Percentiles rank a stretch among this genome's conserved stretches.
phyloP scores from a whole-genome alignment of 192 early-diverging fungal species.

The Linnemannia exigua region DNA sequence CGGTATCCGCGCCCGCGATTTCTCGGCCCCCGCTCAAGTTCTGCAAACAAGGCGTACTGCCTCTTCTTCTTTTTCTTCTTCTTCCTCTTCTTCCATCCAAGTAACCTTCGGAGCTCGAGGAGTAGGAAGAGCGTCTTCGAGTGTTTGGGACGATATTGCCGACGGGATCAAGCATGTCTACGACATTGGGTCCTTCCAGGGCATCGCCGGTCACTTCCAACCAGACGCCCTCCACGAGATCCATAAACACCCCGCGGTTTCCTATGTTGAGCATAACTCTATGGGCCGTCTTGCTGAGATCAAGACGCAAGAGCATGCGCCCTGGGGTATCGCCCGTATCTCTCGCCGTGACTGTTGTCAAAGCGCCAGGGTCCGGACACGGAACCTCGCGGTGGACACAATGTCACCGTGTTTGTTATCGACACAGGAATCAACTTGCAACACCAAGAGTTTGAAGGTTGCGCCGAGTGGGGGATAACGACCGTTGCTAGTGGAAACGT shows the following conservation, averaged over 20 bases:
- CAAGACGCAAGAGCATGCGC: conserved; percentile 69
- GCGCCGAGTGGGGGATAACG: conserved; percentile 60
- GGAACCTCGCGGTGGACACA: conserved; percentile 13
- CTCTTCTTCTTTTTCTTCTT: too few species aligned
- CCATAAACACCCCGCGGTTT: conserved; percentile 63
- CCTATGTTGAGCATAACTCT: conserved; percentile 76
- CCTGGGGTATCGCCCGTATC: conserved; percentile 89
- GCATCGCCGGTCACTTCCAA: conserved; percentile 32
- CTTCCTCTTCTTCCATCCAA: not conserved
- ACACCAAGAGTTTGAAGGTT: conserved; percentile 64
- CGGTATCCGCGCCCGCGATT: not conserved
- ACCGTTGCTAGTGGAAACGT: conserved; percentile 45
- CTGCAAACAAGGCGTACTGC: not conserved
- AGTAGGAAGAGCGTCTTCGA: too few species aligned
- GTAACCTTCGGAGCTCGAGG: not conserved
- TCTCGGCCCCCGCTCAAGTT: conserved; percentile 27
- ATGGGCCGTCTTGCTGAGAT: conserved; percentile 80
- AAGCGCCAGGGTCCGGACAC: conserved; percentile 55
- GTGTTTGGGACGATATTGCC: conserved; percentile 23
- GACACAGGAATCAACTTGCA: conserved; percentile 67
- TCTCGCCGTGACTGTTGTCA: conserved; percentile 53
- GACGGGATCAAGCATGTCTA: conserved; percentile 36
- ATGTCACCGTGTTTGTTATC: conserved; percentile 62
- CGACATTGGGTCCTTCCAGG: conserved; percentile 21
- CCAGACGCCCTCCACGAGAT: conserved; percentile 35